Evolutionary conservation across 306 rosid genomes (phyloP), one percentile per base, ranked within the genome.

Genomic region (Glycine latifolia): DNA sequence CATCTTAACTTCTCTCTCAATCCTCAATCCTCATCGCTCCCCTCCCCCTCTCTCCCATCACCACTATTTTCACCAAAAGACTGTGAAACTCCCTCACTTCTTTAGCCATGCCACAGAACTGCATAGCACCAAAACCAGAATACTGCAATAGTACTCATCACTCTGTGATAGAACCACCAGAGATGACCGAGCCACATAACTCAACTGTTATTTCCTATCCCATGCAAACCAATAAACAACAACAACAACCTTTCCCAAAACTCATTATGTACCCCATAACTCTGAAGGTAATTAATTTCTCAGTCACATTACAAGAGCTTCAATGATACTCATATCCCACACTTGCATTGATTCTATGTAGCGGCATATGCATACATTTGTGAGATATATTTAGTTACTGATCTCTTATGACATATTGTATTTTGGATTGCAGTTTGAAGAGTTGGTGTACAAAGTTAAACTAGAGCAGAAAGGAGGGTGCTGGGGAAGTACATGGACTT

Each of bases 361-460:
- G 31, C 31, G 31, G 31, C 31, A 26, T 26, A 26, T 58, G 53
- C 54, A 39, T 31, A 48, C 75, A 76, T 77, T 78, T 9, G 66
- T 68, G 59, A 12, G 60, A 53, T 37, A 39, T 39, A 60, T 61
- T 46, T 39, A 13, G 69, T 55, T 79, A 43, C 85, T 71, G 61
- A 81, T 67, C 46, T 48, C 65, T n/a, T 77, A 35, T 61, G 66
- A 50, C 62, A 0, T 75, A 37, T 82, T 82, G 0, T 31, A 17
- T 63, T 47, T 74, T 67, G 66, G 54, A 79, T 77, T 71, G 88
- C 91, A 95, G 99, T 95, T 95, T 83, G 97, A 95, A 87, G 98
- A 95, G 67, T 75, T 93, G 82, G 90, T 91, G 35, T 95, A 93
- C 90, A 95, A 91, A 92, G 96, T 93, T 1, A 92, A 92, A 78